Conservation (phyloP, 768 basidiomycete species). For the Cubamyces sp. region DNA sequence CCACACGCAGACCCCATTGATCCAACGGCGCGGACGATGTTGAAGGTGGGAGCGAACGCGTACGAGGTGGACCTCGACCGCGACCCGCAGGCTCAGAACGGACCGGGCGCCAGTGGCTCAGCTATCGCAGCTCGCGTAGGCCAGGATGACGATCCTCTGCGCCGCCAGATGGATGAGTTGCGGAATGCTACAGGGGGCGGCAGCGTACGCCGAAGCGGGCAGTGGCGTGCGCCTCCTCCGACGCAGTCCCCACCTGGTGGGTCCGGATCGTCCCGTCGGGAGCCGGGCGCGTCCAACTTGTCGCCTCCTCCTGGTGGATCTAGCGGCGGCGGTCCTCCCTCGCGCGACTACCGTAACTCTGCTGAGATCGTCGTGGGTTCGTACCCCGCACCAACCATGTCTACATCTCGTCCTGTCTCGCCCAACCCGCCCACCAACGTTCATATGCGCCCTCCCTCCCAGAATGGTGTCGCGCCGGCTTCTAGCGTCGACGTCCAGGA, state of each 20-base stretch:
- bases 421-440: slow-evolving; percentile 75
- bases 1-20: slow-evolving; percentile 63
- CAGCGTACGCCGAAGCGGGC: slow-evolving; percentile 48
- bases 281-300: slow-evolving; percentile 30
- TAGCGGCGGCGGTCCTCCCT: slow-evolving; percentile 27
- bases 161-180: slow-evolving; percentile 66
- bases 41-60: slow-evolving; percentile 68
- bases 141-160: slow-evolving; percentile 60
- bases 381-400: slow-evolving; percentile 54
- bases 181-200: slow-evolving; percentile 40
- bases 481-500: slow-evolving; percentile 66
- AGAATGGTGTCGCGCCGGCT: slow-evolving; percentile 39
- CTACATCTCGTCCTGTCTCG: slow-evolving; percentile 70
- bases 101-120: slow-evolving; percentile 20
- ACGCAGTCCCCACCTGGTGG: slow-evolving; percentile 25
- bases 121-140: slow-evolving; percentile 35
- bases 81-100: slow-evolving; percentile 32
- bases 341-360: slow-evolving; percentile 71
- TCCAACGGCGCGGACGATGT: slow-evolving; percentile 61
- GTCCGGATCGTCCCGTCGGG: slow-evolving; percentile 20
- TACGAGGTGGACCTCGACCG: slow-evolving; percentile 46
- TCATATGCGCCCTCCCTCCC: slow-evolving; percentile 69
- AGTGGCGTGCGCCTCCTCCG: slow-evolving; percentile 22
- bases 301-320: slow-evolving; percentile 43
- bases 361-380: slow-evolving; percentile 81